Percentiles rank a stretch among this genome's conserved stretches.
phyloP scores from a whole-genome alignment of 2,329 filamentous ascomycete species.

The Beauveria caledonica region DNA sequence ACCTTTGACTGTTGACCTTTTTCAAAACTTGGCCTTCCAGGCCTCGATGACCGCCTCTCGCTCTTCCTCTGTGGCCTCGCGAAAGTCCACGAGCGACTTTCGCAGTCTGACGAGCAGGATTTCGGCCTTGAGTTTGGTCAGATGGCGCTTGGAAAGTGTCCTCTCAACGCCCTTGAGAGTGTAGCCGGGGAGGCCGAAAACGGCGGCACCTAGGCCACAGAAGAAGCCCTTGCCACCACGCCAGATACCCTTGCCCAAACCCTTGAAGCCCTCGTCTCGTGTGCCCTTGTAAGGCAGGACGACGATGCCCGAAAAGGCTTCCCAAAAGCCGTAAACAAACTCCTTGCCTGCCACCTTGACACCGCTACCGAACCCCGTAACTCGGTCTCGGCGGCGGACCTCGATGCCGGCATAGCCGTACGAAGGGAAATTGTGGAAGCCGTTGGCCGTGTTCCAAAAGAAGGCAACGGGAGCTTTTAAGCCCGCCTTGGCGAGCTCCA shows the following conservation, averaged over 20 bases:
- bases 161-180: slow-evolving; percentile 46
- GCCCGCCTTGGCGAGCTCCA: slow-evolving; percentile 51
- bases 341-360: slow-evolving; percentile 58
- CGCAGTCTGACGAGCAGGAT: slow-evolving; percentile 25
- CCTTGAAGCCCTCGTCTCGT: slow-evolving; percentile 52
- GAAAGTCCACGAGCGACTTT: slow-evolving; percentile 23
- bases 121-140: slow-evolving; percentile 26
- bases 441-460: slow-evolving; percentile 59
- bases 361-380: slow-evolving; percentile 54
- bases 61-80: slow-evolving; percentile 16
- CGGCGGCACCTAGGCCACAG: slow-evolving; percentile 34
- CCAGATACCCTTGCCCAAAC: slow-evolving; percentile 51
- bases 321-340: slow-evolving; percentile 56
- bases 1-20: too few species aligned
- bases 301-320: slow-evolving; percentile 59
- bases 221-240: slow-evolving; percentile 34
- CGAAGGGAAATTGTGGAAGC: slow-evolving; percentile 65
- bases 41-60: slow-evolving; percentile 18
- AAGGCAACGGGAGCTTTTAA: slow-evolving; percentile 61
- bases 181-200: slow-evolving; percentile 28
- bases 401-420: slow-evolving; percentile 56
- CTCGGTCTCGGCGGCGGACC: slow-evolving; percentile 55
- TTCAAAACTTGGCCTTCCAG: slow-evolving; percentile 17
- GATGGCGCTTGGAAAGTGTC: slow-evolving; percentile 30
- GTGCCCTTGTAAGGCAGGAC: slow-evolving; percentile 56